Conservation (phyloP, 139 green algal genomes). For the Picochlorum sp. region DNA sequence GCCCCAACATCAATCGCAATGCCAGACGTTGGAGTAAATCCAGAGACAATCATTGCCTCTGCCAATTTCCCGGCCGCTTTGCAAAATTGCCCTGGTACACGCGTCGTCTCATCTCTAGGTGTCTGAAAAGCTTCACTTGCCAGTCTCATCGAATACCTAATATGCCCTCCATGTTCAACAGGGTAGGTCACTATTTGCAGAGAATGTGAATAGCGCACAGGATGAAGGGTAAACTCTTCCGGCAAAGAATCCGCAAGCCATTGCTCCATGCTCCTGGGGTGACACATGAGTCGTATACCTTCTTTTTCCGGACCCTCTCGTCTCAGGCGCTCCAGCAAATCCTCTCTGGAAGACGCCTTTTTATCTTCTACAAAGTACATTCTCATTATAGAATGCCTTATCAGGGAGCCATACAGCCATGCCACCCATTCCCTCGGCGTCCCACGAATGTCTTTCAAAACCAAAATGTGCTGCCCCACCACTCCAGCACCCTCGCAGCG, state of each 20-base stretch:
- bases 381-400: not conserved
- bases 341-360: not conserved
- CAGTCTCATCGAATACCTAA: not conserved
- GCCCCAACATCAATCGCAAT: conserved; percentile 10
- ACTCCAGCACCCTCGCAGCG: not conserved
- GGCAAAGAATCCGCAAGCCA: not conserved
- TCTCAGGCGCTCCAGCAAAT: not conserved
- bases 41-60: not conserved
- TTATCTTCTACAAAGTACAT: not conserved
- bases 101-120: not conserved
- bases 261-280: conserved; percentile 1
- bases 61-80: conserved; percentile 3
- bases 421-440: not conserved
- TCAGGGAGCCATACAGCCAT: not conserved
- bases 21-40: not conserved
- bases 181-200: conserved; percentile 2
- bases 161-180: too few relatives aligned
- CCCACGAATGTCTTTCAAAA: not conserved
- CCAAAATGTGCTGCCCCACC: not conserved
- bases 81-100: not conserved
- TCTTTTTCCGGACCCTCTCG: not conserved
- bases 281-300: not conserved
- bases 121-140: not conserved
- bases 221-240: not conserved
- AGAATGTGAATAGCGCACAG: not conserved